Base-by-base conservation (phyloP, 2,329 filamentous ascomycete species). In the Talaromyces atroroseus region DNA sequence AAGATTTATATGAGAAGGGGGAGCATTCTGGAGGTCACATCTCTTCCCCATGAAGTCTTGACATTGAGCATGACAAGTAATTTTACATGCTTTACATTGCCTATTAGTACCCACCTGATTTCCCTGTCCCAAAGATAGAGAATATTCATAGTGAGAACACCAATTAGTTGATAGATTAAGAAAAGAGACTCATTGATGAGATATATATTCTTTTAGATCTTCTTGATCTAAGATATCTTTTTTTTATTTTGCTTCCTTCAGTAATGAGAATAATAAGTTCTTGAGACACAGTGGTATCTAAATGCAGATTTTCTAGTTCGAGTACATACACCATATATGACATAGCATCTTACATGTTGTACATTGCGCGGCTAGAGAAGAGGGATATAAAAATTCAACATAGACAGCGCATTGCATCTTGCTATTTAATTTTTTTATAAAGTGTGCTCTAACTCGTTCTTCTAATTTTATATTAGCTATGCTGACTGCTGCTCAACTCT, bases 361-460 rank as follows among this genome's bases (percentile, higher is more conserved):
- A 21, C 49, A 51, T 51, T 51, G 49, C 23, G 34, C 36, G 21
- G 14, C 49, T 20, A 51, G 49, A 42, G 36, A 40, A 51, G 24
- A 51, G 21, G 49, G 34, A 26, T 11, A 20, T 51, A 26, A 14
- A 18, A 42, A 51, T 29, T 26, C 16, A 29, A 34, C 34, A 29
- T 34, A 51, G 42, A 51, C 16, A 51, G 49, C 12, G 21, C 49
- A 51, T 51, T 24, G 49, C 49, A 51, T 51, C 21, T 51, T 20
- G 49, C 32, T 40, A 50, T 50, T 34, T n/a, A 50, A 50, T 8
- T 40, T n/a, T 50, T 50, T 50, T n/a, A 40, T 40, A 50, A 50
- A n/a, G 20, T 50, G 34, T 50, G 48, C 21, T n/a, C 34, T 24
- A 34, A 40, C 7, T 50, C 48, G 10, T 2, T 24, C 21, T 40